phyloP scores from a whole-genome alignment of 2,329 filamentous ascomycete genomes.

The Curvularia hawaiiensis region DNA sequence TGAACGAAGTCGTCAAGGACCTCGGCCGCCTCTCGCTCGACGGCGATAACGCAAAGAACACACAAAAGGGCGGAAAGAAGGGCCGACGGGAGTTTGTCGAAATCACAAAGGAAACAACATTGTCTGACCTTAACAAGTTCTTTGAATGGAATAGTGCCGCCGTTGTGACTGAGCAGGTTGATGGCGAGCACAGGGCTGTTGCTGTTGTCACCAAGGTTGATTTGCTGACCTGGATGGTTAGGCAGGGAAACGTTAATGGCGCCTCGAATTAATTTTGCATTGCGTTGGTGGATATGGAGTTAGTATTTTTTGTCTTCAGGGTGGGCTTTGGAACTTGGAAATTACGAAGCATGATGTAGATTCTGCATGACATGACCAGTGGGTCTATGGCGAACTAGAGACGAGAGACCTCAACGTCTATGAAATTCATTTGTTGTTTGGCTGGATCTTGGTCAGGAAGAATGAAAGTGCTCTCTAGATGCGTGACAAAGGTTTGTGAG shows the following conservation, averaged over 20 bases:
- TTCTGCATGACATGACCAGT: not conserved
- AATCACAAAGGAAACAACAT: constrained; percentile 87
- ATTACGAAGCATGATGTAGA: not conserved
- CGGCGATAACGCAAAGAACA: constrained; percentile 18
- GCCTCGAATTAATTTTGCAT: constrained; percentile 1
- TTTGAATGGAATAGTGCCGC: constrained; percentile 98
- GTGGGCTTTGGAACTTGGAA: not conserved
- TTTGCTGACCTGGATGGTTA: constrained; percentile 85
- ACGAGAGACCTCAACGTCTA: constrained; percentile 11
- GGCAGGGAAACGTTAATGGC: constrained; percentile 24
- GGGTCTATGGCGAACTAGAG: not conserved
- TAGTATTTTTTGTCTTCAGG: not conserved
- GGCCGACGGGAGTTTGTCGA: constrained; percentile 76
- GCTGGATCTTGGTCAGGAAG: not conserved
- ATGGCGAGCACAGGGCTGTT: constrained; percentile 71
- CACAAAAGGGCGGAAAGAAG: constrained; percentile 27
- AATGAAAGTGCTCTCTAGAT: not conserved
- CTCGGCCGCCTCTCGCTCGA: constrained; percentile 48
- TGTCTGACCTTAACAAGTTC: constrained; percentile 85
- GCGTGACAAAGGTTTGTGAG: not conserved
- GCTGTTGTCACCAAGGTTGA: constrained; percentile 98
- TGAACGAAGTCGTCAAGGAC: constrained; percentile 91
- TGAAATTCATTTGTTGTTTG: not conserved
- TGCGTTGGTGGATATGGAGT: not conserved
- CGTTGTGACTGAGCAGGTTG: constrained; percentile 80